Conservation (phyloP, 2,329 filamentous ascomycete genomes). For the Fusarium concolor region DNA sequence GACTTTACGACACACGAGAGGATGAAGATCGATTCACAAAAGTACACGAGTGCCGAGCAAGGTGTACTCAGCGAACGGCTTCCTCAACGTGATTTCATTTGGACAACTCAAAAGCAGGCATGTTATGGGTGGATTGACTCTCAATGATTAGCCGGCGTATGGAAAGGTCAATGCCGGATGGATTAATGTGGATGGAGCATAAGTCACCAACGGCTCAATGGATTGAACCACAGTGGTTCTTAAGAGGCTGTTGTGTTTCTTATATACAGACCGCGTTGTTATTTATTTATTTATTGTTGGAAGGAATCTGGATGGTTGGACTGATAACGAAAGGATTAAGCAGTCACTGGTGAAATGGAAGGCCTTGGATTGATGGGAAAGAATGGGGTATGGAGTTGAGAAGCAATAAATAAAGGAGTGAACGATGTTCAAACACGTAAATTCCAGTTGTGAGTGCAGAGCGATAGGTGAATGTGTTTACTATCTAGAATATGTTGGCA, state of each 20-base stretch:
- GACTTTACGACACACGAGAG: conserved; percentile 14
- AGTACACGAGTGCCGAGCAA: neutral
- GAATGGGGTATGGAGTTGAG: conserved; percentile 1
- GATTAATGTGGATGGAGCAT: conserved; percentile 8
- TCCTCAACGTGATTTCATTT: conserved; percentile 21
- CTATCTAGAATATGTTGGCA: conserved; percentile 13
- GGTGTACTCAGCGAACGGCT: neutral
- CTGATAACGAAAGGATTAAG: neutral
- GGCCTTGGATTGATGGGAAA: conserved; percentile 28
- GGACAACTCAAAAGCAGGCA: conserved; percentile 37
- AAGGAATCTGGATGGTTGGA: conserved; percentile 5
- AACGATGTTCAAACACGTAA: neutral
- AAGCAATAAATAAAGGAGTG: conserved; percentile 7
- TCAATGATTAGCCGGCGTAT: conserved; percentile 29
- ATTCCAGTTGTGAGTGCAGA: conserved; percentile 5
- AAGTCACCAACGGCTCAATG: neutral
- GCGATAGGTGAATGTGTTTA: conserved; percentile 1
- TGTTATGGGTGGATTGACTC: conserved; percentile 30
- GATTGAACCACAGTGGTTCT: neutral
- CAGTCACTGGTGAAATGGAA: conserved; percentile 14
- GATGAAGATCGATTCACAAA: conserved; percentile 2
- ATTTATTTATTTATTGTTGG: conserved; percentile 13
- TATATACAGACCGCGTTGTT: conserved; percentile 23
- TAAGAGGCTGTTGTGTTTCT: conserved; percentile 1
- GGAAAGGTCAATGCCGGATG: conserved; percentile 25